Percentiles rank a stretch among this genome's conserved stretches.
Evolutionary conservation across 108 stramenopile genomes (phyloP).

Genomic region (Bacterosira constricta): DNA sequence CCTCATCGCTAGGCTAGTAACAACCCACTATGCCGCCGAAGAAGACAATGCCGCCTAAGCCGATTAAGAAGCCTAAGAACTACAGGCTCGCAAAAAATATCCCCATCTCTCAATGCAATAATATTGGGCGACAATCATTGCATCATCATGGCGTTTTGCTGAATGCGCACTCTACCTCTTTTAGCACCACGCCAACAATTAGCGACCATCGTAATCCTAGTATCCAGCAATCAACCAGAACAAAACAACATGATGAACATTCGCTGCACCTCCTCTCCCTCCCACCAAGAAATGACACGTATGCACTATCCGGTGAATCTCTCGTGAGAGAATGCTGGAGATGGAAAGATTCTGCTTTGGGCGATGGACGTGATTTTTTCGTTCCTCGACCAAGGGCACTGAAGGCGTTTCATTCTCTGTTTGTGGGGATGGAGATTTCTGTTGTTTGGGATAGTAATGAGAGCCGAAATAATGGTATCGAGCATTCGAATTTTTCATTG

Average conservation of each 20-base stretch:
- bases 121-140: too few species aligned
- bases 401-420: constrained; percentile 49
- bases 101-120: too few species aligned
- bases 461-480: background rate
- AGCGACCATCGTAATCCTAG: background rate
- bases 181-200: background rate
- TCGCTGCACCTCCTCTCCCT: constrained; percentile 43
- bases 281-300: constrained; percentile 33
- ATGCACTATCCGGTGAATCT: constrained; percentile 14
- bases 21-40: too few species aligned
- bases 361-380: constrained; percentile 85
- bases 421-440: constrained; percentile 38
- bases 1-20: too few species aligned
- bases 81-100: too few species aligned
- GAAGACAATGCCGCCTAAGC: too few species aligned
- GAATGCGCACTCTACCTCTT: background rate
- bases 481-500: background rate
- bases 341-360: constrained; percentile 80
- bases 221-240: too few species aligned
- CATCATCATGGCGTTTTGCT: too few species aligned
- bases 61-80: too few species aligned
- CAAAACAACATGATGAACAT: background rate
- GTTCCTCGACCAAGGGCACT: constrained; percentile 76
- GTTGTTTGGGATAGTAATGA: background rate
- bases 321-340: constrained; percentile 67